phyloP scores from a whole-genome alignment of 805 yeast species.

The Nakazawaea anatomiae region DNA sequence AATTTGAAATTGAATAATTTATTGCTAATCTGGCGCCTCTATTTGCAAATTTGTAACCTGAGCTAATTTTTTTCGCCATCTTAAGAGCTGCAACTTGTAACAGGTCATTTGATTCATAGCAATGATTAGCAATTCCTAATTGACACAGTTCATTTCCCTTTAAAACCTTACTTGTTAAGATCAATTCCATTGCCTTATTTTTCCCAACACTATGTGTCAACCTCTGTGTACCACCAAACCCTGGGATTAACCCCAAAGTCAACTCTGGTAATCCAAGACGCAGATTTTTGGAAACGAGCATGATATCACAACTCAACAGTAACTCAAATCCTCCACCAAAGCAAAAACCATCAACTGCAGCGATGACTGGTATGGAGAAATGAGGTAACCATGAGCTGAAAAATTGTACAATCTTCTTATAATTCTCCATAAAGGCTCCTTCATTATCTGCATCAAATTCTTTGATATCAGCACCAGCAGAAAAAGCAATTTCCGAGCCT shows the following conservation, averaged over 20 bases:
- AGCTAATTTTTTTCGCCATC: conserved; percentile 36
- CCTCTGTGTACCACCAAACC: conserved; percentile 51
- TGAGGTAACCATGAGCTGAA: conserved; percentile 31
- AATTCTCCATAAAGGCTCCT: not conserved
- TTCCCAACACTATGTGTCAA: conserved; percentile 43
- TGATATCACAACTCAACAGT: conserved; percentile 45
- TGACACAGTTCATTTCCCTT: conserved; percentile 36
- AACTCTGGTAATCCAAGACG: conserved; percentile 52
- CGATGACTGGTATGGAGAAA: conserved; percentile 42
- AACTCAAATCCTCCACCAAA: conserved; percentile 54
- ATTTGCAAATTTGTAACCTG: conserved; percentile 35
- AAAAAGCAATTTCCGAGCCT: conserved; percentile 1
- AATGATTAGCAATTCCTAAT: conserved; percentile 43
- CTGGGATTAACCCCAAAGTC: conserved; percentile 44
- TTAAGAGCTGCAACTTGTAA: conserved; percentile 34
- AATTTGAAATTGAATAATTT: conserved; percentile 28
- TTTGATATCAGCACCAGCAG: conserved; percentile 4
- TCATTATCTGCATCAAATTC: not conserved
- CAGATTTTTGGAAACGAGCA: conserved; percentile 43
- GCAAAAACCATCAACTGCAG: conserved; percentile 45
- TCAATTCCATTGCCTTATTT: conserved; percentile 41
- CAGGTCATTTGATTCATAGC: conserved; percentile 31
- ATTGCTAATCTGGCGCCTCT: conserved; percentile 42
- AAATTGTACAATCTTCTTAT: not conserved
- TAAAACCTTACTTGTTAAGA: conserved; percentile 41